Evolutionary conservation across 768 basidiomycete species (phyloP).

Genomic region (Baorangia bicolor): DNA sequence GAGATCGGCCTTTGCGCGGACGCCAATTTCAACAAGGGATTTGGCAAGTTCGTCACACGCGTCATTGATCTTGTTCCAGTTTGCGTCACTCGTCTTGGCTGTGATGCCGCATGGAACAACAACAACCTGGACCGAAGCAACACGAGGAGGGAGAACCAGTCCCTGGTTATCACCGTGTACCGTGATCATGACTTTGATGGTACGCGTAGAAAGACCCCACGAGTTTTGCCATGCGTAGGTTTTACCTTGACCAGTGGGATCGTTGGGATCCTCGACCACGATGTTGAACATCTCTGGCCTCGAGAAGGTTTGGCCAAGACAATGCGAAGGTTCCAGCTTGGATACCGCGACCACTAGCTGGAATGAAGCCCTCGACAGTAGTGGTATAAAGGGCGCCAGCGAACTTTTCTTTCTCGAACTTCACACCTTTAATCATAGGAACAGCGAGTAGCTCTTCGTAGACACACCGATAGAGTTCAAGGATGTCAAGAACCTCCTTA

Average conservation of each 20-base stretch:
- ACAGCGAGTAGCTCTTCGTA: conserved; percentile 98
- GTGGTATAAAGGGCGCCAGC: conserved; percentile 98
- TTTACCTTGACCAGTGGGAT: conserved; percentile 64
- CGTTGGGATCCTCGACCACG: conserved; percentile 90
- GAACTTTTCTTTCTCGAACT: conserved; percentile 99
- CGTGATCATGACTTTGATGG: conserved; percentile 99
- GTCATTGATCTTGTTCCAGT: conserved; percentile 68
- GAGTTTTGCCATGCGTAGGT: conserved; percentile 96
- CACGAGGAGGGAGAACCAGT: conserved; percentile 93
- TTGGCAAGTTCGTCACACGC: conserved; percentile 77
- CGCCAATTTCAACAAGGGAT: conserved; percentile 65
- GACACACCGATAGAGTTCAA: conserved; percentile 92
- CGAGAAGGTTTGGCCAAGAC: conserved; percentile 98
- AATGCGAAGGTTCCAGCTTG: conserved; percentile 98
- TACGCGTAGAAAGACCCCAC: conserved; percentile 95
- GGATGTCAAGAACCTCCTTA: conserved; percentile 86
- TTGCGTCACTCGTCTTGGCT: conserved; percentile 72
- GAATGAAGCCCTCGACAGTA: conserved; percentile 96
- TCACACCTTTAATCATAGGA: conserved; percentile 94
- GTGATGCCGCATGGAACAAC: conserved; percentile 94
- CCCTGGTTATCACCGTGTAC: conserved; percentile 98
- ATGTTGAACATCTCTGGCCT: conserved; percentile 97
- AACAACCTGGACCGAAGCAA: conserved; percentile 86
- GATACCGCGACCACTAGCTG: conserved; percentile 95
- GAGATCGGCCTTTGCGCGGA: conserved; percentile 88